These are phyloP conservation scores for Colletotrichum chlorophyti DNA, from an alignment of 2,329 filamentous ascomycete species.

Conservation along the genomic window DNA sequence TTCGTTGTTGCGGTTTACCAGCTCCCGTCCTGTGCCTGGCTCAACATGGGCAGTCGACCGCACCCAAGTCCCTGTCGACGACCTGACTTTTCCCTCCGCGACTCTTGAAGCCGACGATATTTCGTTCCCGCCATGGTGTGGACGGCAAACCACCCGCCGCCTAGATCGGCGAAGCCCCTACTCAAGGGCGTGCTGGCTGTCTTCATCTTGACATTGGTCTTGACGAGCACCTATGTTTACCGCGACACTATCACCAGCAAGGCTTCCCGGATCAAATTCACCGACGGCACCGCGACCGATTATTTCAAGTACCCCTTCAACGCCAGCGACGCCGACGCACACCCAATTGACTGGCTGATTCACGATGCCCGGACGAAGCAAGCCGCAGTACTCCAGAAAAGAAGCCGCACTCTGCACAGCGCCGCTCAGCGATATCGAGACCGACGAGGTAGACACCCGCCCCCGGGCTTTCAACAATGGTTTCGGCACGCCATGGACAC, in stretches of 20 bases:
- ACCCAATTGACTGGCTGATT: constrained; percentile 61
- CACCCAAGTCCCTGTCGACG: not conserved
- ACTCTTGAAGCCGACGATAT: not conserved
- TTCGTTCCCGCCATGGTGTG: constrained; percentile 16
- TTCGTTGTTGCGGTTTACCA: not conserved
- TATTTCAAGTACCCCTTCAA: constrained; percentile 30
- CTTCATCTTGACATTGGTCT: constrained; percentile 16
- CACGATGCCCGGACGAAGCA: constrained; percentile 51
- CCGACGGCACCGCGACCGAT: constrained; percentile 25
- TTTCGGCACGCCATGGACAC: constrained; percentile 58
- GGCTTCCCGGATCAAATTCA: constrained; percentile 23
- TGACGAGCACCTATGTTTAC: constrained; percentile 28
- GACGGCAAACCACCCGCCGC: constrained; percentile 13
- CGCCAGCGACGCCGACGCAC: constrained; percentile 36
- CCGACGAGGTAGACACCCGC: constrained; percentile 65
- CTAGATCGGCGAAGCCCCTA: constrained; percentile 16
- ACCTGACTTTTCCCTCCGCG: constrained; percentile 2
- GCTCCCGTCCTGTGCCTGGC: not conserved
- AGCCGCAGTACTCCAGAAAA: constrained; percentile 46
- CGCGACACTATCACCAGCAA: constrained; percentile 25
- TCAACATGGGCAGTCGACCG: constrained; percentile 9
- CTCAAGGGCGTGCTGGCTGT: constrained; percentile 17
- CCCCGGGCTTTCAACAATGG: constrained; percentile 70
- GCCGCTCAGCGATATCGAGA: constrained; percentile 63
- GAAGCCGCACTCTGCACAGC: constrained; percentile 55